Evolutionary conservation across 2,329 filamentous ascomycete genomes (phyloP).

Genomic region (Chlorencoelia australis): DNA sequence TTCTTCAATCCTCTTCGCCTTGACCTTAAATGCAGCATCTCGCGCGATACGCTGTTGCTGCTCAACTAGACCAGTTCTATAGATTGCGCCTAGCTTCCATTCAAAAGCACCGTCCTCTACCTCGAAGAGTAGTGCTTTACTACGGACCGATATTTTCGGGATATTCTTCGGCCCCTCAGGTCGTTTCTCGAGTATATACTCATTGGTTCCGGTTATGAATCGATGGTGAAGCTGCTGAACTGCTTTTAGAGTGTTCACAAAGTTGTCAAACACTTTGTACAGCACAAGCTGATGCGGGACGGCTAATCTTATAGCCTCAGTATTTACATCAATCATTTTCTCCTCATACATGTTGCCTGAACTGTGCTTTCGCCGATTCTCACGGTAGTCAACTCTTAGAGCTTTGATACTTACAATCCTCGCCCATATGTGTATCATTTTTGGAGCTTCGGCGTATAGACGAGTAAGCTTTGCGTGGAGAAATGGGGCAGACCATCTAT

Average conservation of each 20-base stretch:
- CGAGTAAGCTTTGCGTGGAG: constrained; percentile 66
- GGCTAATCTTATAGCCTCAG: constrained; percentile 77
- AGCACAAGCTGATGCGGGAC: constrained; percentile 88
- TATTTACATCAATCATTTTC: constrained; percentile 71
- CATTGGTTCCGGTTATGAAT: constrained; percentile 77
- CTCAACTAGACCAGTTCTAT: constrained; percentile 77
- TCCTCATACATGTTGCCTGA: constrained; percentile 54
- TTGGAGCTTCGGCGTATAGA: constrained; percentile 80
- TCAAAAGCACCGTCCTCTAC: constrained; percentile 95
- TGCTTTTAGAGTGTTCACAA: constrained; percentile 79
- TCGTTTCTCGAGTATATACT: constrained; percentile 77
- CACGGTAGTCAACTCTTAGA: constrained; percentile 69
- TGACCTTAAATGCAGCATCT: constrained; percentile 81
- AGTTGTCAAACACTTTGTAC: constrained; percentile 86
- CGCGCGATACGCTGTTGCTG: constrained; percentile 83
- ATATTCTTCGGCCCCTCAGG: constrained; percentile 80
- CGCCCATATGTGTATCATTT: constrained; percentile 76
- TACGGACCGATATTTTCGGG: constrained; percentile 74
- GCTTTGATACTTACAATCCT: constrained; percentile 76
- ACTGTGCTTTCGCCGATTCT: constrained; percentile 59
- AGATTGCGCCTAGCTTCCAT: constrained; percentile 93
- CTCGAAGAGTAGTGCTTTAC: constrained; percentile 77
- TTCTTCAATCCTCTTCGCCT: constrained; percentile 74
- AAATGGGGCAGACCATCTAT: constrained; percentile 82
- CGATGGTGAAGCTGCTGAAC: constrained; percentile 86